Evolutionary conservation across 352 stramenopile species (phyloP), one percentile per base, ranked within the genome.

Genomic region (Globisporangium barbulae): DNA sequence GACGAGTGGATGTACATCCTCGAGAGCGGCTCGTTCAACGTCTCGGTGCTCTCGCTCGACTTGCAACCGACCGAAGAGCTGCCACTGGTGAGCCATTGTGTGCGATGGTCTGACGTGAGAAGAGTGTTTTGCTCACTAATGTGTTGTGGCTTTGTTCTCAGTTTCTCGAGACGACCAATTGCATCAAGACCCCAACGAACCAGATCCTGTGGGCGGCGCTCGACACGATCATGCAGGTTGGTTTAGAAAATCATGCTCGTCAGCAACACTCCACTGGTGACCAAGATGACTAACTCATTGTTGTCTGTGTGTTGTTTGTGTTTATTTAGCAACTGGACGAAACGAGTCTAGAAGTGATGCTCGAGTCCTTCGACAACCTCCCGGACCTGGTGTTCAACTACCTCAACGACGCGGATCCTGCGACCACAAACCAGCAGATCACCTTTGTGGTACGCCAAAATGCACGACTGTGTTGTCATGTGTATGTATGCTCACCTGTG

Each of bases 1-100:
- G 85, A 96, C 52, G 88, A 96, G 62, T 94, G 87, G 84, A 91
- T 93, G 83, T 96, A 85, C 57, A 82, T 94, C 47, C 42, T 96
- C 25, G 88, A 96, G 67, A 93, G 77, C 42, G 70, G 73, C 66
- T 77, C 74, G 9, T 96, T 93, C 65, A 93, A 96, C 42, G 76
- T 74, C 52, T 69, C 78, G 2, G 68, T 93, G 37, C 64, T 93
- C 19, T 81, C 69, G 33, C 67, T 96, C 19, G 83, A 91, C 21
- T 56, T 94, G n/a, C 73, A 75, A 25, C 73, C 78, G n/a, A 90
- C 83, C 7, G 68, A 89, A 67, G 77, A 91, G n/a, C 64, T 96
- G 4, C 68, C 79, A 19, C 65, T 89, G 59, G 87, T 94, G 63
- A 65, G 71, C 67, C 8, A 19, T 8, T 55, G 2, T 12, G 49